Percentiles rank a stretch among this genome's conserved stretches.
Conservation (phyloP, 2,329 filamentous ascomycete species). For the Colletotrichum cereale region DNA sequence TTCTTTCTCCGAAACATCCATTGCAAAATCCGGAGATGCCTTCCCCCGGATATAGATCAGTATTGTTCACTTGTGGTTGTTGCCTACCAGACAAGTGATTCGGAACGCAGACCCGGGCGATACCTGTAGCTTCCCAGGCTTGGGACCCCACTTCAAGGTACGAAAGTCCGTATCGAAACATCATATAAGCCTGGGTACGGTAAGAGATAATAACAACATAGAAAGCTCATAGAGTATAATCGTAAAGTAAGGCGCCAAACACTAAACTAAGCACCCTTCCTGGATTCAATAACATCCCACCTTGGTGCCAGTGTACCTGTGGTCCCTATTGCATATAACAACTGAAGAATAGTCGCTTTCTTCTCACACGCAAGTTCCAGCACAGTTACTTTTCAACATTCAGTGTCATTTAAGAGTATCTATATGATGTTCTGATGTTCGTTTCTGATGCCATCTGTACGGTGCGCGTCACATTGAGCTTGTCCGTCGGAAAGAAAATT, state of each 20-base stretch:
- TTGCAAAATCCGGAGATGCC: too few species aligned
- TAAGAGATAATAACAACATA: background rate
- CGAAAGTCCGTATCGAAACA: background rate
- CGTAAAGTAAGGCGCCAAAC: background rate
- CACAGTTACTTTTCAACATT: background rate
- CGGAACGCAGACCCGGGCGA: background rate
- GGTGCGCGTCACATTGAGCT: too few species aligned
- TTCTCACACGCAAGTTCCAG: background rate
- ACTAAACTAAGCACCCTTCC: background rate
- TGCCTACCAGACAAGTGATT: too few species aligned
- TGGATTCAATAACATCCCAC: background rate
- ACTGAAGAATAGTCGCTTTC: background rate
- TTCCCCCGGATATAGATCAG: too few species aligned
- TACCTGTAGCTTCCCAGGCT: background rate
- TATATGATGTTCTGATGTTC: background rate
- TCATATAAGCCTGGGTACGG: background rate
- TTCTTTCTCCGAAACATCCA: too few species aligned
- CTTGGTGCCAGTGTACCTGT: background rate
- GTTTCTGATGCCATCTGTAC: background rate
- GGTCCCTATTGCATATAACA: accelerated
- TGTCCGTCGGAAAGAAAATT: background rate
- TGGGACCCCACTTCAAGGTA: too few species aligned
- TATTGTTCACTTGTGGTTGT: too few species aligned
- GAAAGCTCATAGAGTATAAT: background rate
- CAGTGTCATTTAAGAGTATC: background rate